Evolutionary conservation across 495 filamentous ascomycete species (phyloP).

Genomic region (Baudoinia panamericana): DNA sequence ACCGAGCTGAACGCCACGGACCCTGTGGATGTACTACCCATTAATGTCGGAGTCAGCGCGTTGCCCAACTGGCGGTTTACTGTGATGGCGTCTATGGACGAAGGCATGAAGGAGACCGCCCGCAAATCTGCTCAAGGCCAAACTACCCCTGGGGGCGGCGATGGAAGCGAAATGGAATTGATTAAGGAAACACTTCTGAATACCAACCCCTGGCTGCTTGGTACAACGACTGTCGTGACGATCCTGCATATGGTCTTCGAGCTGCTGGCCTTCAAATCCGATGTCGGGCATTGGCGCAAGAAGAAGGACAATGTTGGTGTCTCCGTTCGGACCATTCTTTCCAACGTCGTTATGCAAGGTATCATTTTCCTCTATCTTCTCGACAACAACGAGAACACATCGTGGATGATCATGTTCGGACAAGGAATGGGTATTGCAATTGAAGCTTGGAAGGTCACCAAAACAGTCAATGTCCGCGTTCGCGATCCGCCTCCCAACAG

Average conservation of each 20-base stretch:
- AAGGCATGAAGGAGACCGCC: slow-evolving; percentile 69
- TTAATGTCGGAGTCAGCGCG: slow-evolving; percentile 75
- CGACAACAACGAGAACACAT: slow-evolving; percentile 93
- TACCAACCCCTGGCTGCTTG: slow-evolving; percentile 83
- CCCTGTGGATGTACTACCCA: slow-evolving; percentile 56
- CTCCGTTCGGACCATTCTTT: slow-evolving; percentile 87
- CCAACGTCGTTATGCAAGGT: slow-evolving; percentile 93
- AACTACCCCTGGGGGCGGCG: slow-evolving; percentile 50
- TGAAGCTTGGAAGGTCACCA: slow-evolving; percentile 98
- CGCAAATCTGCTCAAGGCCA: slow-evolving; percentile 54
- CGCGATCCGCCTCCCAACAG: slow-evolving; percentile 52
- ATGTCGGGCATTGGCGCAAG: slow-evolving; percentile 94
- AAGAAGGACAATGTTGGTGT: slow-evolving; percentile 98
- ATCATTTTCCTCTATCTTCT: slow-evolving; percentile 97
- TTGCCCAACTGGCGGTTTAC: slow-evolving; percentile 84
- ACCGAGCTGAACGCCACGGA: slow-evolving; percentile 73
- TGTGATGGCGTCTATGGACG: slow-evolving; percentile 69
- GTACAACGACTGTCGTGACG: slow-evolving; percentile 68
- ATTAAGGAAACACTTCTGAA: slow-evolving; percentile 89
- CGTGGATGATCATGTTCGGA: slow-evolving; percentile 94
- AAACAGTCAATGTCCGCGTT: slow-evolving; percentile 80
- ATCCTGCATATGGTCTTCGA: slow-evolving; percentile 92
- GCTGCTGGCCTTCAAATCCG: slow-evolving; percentile 90
- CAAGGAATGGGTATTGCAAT: slow-evolving; percentile 89
- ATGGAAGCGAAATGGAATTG: slow-evolving; percentile 81